Percentiles rank a stretch among this genome's conserved stretches.
Conservation (phyloP, 2,329 filamentous ascomycete species). For the Talaromyces sp. region DNA sequence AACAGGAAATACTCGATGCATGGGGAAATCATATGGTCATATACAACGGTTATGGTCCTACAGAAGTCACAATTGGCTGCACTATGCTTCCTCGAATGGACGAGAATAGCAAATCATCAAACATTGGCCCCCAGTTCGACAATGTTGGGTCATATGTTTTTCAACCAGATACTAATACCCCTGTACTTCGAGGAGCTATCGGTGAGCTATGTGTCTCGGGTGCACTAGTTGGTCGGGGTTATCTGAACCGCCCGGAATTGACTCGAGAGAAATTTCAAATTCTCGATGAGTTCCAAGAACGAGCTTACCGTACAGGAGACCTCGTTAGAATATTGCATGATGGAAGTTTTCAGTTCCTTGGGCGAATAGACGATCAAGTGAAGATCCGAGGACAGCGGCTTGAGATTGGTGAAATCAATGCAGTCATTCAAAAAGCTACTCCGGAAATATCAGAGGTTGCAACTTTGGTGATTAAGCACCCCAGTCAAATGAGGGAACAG, state of each 20-base stretch:
- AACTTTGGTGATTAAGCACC: constrained; percentile 71
- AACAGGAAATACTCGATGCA: constrained; percentile 79
- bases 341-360: constrained; percentile 79
- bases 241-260: constrained; percentile 74
- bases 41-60: constrained; percentile 90
- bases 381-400: constrained; percentile 86
- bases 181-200: constrained; percentile 71
- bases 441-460: constrained; percentile 62
- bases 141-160: constrained; percentile 85
- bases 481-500: constrained; percentile 70
- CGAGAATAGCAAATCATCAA: constrained; percentile 71
- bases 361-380: constrained; percentile 84
- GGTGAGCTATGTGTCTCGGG: constrained; percentile 89
- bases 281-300: constrained; percentile 52
- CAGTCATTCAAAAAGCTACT: constrained; percentile 64
- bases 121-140: constrained; percentile 80
- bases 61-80: constrained; percentile 87
- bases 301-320: constrained; percentile 84
- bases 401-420: constrained; percentile 88
- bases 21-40: constrained; percentile 80
- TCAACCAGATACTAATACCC: constrained; percentile 61
- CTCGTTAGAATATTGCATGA: constrained; percentile 77
- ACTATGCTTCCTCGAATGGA: constrained; percentile 86
- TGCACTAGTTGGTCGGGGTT: constrained; percentile 82
- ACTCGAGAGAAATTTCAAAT: constrained; percentile 72